Base-by-base conservation (phyloP, 805 yeast genomes). In the Pichia insulana region DNA sequence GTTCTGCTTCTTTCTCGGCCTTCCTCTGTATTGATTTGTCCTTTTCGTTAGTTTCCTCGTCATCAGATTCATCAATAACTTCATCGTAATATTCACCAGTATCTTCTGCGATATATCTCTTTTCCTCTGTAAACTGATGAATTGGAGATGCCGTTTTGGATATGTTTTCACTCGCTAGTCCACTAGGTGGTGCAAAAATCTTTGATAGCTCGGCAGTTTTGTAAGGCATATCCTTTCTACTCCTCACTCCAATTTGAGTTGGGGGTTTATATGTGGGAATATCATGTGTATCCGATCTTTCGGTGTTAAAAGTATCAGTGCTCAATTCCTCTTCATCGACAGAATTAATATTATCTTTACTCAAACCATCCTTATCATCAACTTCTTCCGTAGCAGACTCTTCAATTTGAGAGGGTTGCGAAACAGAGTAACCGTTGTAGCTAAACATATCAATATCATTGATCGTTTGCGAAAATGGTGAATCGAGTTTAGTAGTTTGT, bases 1-100 rank as follows among this genome's bases (percentile, higher is more conserved):
- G 25, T 65, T 36, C 65, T 64, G 34, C 69, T 74, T 27, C 70
- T 74, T 16, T 69, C 73, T 2, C 73, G 78, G 13, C 55, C 64
- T 16, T 56, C 62, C 20, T 22, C 64, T 34, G 65, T 46, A 35
- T 47, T 50, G 31, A 40, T 48, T 43, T 47, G 48, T 34, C 56
- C 58, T 41, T 55, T 50, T 54, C 35, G 61, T 62, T 37, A 57
- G 59, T 41, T 16, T 69, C 74, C 2, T 74, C 80, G 13, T 60
- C 64, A 20, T 58, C 64, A 22, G 53, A 63, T 32, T 58, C 61
- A 30, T 51, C 62, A 36, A 53, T 53, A 10, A 51, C 57, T 31
- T 56, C 62, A 40, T 60, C 65, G 33, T 52, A 55, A 34, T 54
- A 57, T 40, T 54, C 59, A 16, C 55, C 61, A 7, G 54, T 58